Base-by-base conservation (phyloP, 331 rosid species). In the Rosa hybrid region DNA sequence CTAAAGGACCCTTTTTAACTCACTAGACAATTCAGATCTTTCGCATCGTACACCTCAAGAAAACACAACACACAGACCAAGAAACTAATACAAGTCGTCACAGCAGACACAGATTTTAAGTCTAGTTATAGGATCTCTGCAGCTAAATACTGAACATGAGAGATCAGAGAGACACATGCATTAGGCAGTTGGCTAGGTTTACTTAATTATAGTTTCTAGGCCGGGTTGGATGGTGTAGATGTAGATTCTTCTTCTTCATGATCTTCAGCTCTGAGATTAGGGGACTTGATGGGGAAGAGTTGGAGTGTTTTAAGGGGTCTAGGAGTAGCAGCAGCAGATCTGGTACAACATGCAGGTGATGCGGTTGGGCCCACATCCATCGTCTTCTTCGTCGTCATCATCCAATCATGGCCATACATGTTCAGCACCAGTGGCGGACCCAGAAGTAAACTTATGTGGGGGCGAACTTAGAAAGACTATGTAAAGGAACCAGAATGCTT, bases 221-320 rank as follows among this genome's bases (percentile, higher is more conserved):
- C 39, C 39, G 39, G 21, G 68, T 63, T 25, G 50, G 44, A 21
- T 44, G 74, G 42, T 50, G 46, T 18, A 76, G 78, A 77, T 41
- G 87, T 89, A 75, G 88, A 21, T 59, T 21, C 67, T 59, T 13
- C 69, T 30, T 67, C 71, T 7, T 65, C 46, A 14, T 34, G 21
- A 30, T 34, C 71, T 65, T 30, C 45, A 16, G 71, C 91, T 91
- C 84, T 87, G 83, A 83, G 86, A 80, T 77, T 82, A 20, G 95
- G 59, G 45, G 89, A 71, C 44, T 92, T 84, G 80, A 87, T 59
- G 34, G 99, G 99, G 74, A 95, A 95, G 78, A 95, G 94, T 64
- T 95, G 89, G 72, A 95, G 97, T 77, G 99, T 95, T 86, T 87
- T 89, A 67, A 89, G 89, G 34, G 92, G 89, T 27, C 57, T 57